These are phyloP conservation scores for Boletus coccyginus DNA, from an alignment of 768 basidiomycete species.

Conservation along the genomic window DNA sequence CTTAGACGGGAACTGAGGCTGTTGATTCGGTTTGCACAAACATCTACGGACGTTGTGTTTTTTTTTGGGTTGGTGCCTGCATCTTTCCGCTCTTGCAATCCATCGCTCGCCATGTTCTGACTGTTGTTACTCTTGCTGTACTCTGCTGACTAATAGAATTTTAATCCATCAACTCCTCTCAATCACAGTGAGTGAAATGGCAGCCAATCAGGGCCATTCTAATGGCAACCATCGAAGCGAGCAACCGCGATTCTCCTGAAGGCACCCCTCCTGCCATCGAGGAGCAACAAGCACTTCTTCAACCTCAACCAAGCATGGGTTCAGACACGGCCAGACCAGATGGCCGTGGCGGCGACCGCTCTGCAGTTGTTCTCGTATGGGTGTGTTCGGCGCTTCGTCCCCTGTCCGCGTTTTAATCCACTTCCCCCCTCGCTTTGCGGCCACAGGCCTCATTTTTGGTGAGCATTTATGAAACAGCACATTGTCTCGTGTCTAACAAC, in stretches of 20 bases:
- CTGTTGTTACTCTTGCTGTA: slow-evolving; percentile 24
- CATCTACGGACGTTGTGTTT: slow-evolving; percentile 17
- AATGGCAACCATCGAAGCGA: not conserved
- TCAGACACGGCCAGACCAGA: slow-evolving; percentile 34
- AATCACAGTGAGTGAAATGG: not conserved
- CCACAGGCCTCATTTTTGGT: slow-evolving; percentile 19
- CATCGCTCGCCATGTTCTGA: slow-evolving; percentile 15
- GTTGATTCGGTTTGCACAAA: not conserved
- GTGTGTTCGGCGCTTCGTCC: slow-evolving; percentile 30
- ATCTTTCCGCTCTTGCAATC: slow-evolving; percentile 10
- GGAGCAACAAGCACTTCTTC: slow-evolving; percentile 19
- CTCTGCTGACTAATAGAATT: slow-evolving; percentile 24
- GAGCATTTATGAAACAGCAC: not conserved
- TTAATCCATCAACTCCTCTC: slow-evolving; percentile 13
- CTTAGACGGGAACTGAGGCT: slow-evolving; percentile 16
- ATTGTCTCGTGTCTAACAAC: slow-evolving; percentile 1
- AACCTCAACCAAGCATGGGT: slow-evolving; percentile 16
- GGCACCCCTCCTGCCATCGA: not conserved
- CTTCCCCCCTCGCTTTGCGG: not conserved
- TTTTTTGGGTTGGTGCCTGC: slow-evolving; percentile 18
- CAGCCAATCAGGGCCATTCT: too few species aligned
- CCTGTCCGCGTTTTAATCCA: not conserved
- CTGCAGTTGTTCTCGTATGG: slow-evolving; percentile 34
- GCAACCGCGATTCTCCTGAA: not conserved
- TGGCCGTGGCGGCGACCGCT: slow-evolving; percentile 36